These are phyloP conservation scores for Sequoiadendron giganteum DNA, from an alignment of 75 land plant genomes.

Conservation along the genomic window DNA sequence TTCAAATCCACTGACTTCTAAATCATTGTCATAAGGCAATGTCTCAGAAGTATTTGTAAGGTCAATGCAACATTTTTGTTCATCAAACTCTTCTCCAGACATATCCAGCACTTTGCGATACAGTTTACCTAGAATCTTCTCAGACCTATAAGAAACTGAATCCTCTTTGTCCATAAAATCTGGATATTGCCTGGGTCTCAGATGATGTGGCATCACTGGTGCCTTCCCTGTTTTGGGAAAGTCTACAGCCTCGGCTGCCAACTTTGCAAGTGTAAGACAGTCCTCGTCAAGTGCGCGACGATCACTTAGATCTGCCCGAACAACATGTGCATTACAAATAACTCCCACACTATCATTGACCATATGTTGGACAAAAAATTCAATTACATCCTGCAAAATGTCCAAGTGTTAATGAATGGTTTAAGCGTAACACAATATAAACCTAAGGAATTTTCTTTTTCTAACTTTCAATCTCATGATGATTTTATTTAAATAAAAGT, in stretches of 20 bases:
- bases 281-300: constrained; percentile 67
- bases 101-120: constrained; percentile 52
- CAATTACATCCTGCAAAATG: constrained; percentile 68
- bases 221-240: constrained; percentile 86
- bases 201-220: constrained; percentile 59
- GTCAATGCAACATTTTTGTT: constrained; percentile 10
- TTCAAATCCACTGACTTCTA: constrained; percentile 57
- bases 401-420: background rate
- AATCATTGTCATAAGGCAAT: constrained; percentile 61
- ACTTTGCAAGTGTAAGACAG: constrained; percentile 68
- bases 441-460: background rate
- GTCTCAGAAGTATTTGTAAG: constrained; percentile 4
- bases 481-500: background rate
- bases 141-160: constrained; percentile 53
- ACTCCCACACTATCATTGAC: constrained; percentile 76
- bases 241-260: constrained; percentile 89
- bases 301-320: constrained; percentile 82
- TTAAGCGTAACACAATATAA: background rate
- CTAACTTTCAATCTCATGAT: background rate
- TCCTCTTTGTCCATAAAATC: constrained; percentile 92
- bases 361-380: constrained; percentile 74
- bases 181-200: constrained; percentile 75
- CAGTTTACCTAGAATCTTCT: constrained; percentile 67
- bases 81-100: constrained; percentile 24
- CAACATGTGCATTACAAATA: constrained; percentile 94